A percentile compares a stretch with the other conserved stretches of the same genome.
Conservation (phyloP, 805 yeast species). For the Dipodascopsis tothii region DNA sequence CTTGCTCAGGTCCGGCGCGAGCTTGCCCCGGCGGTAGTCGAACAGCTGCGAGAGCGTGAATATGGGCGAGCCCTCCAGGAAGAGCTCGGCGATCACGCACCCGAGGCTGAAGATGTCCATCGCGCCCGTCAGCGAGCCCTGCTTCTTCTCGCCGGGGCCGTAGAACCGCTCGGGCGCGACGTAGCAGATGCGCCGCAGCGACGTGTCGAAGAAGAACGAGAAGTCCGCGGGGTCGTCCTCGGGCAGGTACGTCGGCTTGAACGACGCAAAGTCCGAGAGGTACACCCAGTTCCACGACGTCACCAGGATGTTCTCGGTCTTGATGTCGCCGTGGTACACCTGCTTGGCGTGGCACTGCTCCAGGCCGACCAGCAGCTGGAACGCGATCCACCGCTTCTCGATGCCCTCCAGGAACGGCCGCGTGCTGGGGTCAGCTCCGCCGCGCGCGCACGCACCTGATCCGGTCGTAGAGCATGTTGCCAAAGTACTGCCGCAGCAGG, state of each 20-base stretch:
- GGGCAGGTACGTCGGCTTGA: constrained; percentile 79
- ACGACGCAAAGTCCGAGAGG: constrained; percentile 73
- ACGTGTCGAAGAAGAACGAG: constrained; percentile 85
- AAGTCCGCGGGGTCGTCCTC: constrained; percentile 91
- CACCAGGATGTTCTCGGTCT: constrained; percentile 79
- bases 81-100: constrained; percentile 72
- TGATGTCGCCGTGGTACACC: constrained; percentile 82
- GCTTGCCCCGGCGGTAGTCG: constrained; percentile 66
- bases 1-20: constrained; percentile 52
- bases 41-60: constrained; percentile 83
- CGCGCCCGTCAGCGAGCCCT: constrained; percentile 41
- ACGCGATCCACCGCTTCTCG: constrained; percentile 79
- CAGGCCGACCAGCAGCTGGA: constrained; percentile 64
- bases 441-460: constrained; percentile 34
- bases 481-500: constrained; percentile 70
- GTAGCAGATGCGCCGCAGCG: constrained; percentile 79
- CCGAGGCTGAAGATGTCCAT: constrained; percentile 62
- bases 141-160: constrained; percentile 27
- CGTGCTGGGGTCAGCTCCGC: constrained; percentile 36
- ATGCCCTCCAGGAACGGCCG: constrained; percentile 77
- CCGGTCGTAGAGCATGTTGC: constrained; percentile 79
- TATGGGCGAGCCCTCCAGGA: constrained; percentile 75
- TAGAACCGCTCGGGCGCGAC: constrained; percentile 87
- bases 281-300: constrained; percentile 85
- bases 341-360: constrained; percentile 53